phyloP scores from a whole-genome alignment of 2,329 filamentous ascomycete genomes.

The Lasiodiplodia citricola region DNA sequence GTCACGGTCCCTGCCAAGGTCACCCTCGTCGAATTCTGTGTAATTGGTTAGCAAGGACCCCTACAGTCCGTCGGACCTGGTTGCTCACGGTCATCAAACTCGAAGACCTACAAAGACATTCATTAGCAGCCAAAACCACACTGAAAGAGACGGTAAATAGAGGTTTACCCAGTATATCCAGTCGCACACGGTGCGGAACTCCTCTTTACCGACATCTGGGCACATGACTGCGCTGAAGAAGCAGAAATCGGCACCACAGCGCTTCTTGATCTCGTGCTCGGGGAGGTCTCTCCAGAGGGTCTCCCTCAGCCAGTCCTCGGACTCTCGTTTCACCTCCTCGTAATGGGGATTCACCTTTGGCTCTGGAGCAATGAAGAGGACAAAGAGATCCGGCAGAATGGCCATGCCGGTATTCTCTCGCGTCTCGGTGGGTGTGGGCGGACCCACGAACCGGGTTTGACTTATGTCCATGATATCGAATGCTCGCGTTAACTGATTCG shows the following conservation, averaged over 20 bases:
- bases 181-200: slow-evolving; percentile 21
- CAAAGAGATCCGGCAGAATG: slow-evolving; percentile 25
- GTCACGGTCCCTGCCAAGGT: slow-evolving; percentile 21
- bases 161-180: slow-evolving; percentile 25
- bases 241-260: slow-evolving; percentile 26
- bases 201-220: slow-evolving; percentile 19
- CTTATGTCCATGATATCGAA: slow-evolving; percentile 2
- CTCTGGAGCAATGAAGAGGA: slow-evolving; percentile 26
- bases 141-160: background rate
- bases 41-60: background rate
- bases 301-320: slow-evolving; percentile 23
- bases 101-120: slow-evolving; percentile 19
- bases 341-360: slow-evolving; percentile 26
- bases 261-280: slow-evolving; percentile 19
- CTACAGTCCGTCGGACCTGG: background rate
- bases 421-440: background rate
- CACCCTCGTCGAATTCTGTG: slow-evolving; percentile 26
- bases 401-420: slow-evolving; percentile 10
- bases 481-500: background rate
- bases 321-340: slow-evolving; percentile 22
- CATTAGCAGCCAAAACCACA: background rate
- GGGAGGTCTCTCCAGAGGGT: slow-evolving; percentile 19
- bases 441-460: background rate
- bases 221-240: slow-evolving; percentile 26
- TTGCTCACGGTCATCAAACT: slow-evolving; percentile 26